Evolutionary conservation across 140 eudicot species (phyloP).

Genomic region (Ambrosia hybrid): DNA sequence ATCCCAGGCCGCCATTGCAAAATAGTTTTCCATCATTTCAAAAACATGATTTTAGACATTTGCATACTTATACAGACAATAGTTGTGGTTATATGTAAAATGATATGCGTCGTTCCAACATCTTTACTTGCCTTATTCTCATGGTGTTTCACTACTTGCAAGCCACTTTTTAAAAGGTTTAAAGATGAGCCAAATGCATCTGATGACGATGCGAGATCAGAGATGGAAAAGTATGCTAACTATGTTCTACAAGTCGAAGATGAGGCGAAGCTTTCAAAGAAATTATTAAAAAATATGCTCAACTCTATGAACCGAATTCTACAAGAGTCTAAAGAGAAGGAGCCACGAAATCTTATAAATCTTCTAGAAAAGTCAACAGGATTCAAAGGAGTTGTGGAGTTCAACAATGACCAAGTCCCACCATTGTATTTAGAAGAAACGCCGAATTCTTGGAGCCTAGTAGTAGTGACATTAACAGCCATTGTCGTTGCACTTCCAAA

Average conservation of each 20-base stretch:
- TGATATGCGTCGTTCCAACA: background rate
- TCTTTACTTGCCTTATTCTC: background rate
- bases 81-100: background rate
- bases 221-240: constrained; percentile 2
- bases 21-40: background rate
- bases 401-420: background rate
- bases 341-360: constrained; percentile 9
- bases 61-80: background rate
- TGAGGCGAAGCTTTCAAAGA: constrained; percentile 17
- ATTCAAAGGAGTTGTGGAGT: constrained; percentile 10
- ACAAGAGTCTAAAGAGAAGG: background rate
- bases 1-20: background rate
- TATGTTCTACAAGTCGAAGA: constrained; percentile 18
- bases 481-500: constrained; percentile 15
- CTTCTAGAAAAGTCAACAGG: constrained; percentile 3
- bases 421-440: background rate
- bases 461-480: constrained; percentile 20
- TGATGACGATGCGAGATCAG: background rate
- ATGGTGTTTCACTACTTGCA: too few relatives aligned
- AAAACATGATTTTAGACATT: background rate
- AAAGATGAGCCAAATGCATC: constrained; percentile 2
- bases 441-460: constrained; percentile 8
- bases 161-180: background rate
- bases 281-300: constrained; percentile 4
- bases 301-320: constrained; percentile 5